These are phyloP conservation scores for Pythium plurisporium DNA, from an alignment of 352 stramenopile species.

Conservation along the genomic window DNA sequence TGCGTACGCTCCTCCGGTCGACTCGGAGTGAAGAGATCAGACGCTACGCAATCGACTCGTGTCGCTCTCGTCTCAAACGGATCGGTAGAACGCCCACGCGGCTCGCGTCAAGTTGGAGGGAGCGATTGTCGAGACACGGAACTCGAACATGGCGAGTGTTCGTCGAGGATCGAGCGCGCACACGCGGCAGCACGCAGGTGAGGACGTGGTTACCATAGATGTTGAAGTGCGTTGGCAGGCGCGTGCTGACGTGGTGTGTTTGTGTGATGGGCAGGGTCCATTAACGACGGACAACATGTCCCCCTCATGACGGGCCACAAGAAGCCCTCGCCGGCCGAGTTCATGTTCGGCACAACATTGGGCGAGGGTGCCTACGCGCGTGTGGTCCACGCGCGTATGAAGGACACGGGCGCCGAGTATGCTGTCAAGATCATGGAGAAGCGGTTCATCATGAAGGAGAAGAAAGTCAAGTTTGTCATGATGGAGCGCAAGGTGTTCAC, in stretches of 20 bases:
- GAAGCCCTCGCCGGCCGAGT: slow-evolving; percentile 81
- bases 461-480: slow-evolving; percentile 91
- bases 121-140: not conserved
- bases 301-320: slow-evolving; percentile 11
- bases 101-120: not conserved
- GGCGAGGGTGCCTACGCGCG: slow-evolving; percentile 85
- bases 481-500: slow-evolving; percentile 91
- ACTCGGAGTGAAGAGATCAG: not conserved
- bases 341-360: slow-evolving; percentile 87
- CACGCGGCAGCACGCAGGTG: slow-evolving; percentile 11
- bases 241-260: not conserved
- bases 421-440: slow-evolving; percentile 93
- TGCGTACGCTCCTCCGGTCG: no score
- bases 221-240: not conserved
- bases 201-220: not conserved
- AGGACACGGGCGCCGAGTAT: slow-evolving; percentile 81
- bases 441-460: slow-evolving; percentile 87
- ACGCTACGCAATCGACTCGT: slow-evolving; percentile 1
- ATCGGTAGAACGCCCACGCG: not conserved
- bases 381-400: slow-evolving; percentile 88
- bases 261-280: slow-evolving; percentile 2
- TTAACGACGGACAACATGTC: slow-evolving; percentile 19
- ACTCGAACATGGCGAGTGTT: slow-evolving; percentile 8
- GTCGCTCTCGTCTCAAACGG: not conserved
- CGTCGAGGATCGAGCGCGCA: slow-evolving; percentile 14